These are phyloP conservation scores for Ceratobasidium sp. DNA, from an alignment of 1,284 basidiomycete species.

Conservation along the genomic window DNA sequence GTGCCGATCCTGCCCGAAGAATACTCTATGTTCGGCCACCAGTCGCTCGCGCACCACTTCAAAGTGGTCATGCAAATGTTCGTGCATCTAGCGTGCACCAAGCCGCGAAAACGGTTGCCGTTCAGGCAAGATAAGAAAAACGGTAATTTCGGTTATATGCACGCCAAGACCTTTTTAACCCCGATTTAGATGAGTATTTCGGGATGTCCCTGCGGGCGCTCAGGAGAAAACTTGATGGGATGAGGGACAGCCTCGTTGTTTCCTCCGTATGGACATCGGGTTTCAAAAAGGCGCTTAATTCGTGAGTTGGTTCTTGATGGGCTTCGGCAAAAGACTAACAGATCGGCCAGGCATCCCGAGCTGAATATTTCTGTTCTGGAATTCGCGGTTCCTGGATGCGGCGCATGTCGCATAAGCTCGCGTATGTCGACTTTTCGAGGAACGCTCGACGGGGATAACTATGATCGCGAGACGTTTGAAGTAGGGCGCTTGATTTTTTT, in stretches of 20 bases:
- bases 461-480: conserved; percentile 57
- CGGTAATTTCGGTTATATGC: conserved; percentile 61
- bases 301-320: conserved; percentile 53
- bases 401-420: conserved; percentile 82
- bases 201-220: conserved; percentile 55
- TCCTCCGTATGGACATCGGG: conserved; percentile 83
- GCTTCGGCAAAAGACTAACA: not conserved
- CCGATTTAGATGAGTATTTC: conserved; percentile 55
- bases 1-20: conserved; percentile 72
- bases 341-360: conserved; percentile 63
- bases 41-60: conserved; percentile 79
- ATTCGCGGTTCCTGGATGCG: conserved; percentile 74
- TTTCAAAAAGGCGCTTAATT: conserved; percentile 76
- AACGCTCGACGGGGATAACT: conserved; percentile 54
- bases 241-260: conserved; percentile 78
- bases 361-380: conserved; percentile 69
- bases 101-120: conserved; percentile 65
- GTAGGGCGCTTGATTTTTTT: conserved; percentile 35
- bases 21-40: conserved; percentile 74
- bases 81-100: conserved; percentile 79
- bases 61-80: conserved; percentile 76
- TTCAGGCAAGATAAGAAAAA: conserved; percentile 70
- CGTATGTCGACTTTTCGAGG: conserved; percentile 58
- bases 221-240: conserved; percentile 74
- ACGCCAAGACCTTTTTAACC: conserved; percentile 30